phyloP scores from a whole-genome alignment of 2,329 filamentous ascomycete genomes.

The Botrytis galanthina region DNA sequence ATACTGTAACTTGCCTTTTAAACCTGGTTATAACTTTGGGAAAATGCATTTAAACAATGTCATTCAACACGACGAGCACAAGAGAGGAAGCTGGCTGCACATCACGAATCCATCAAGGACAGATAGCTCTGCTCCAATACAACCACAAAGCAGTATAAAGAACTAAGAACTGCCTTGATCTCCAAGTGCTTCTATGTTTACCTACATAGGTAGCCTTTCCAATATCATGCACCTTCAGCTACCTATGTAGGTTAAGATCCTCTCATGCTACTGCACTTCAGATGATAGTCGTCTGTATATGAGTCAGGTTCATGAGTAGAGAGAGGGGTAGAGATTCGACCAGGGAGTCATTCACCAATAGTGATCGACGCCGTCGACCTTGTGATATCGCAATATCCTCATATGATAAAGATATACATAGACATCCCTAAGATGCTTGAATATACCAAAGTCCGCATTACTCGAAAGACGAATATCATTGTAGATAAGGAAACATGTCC shows the following conservation, averaged over 20 bases:
- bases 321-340: background rate
- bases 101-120: background rate
- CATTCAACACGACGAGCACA: background rate
- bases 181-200: background rate
- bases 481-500: background rate
- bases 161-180: constrained; percentile 1
- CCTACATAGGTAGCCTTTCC: background rate
- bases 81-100: background rate
- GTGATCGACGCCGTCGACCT: background rate
- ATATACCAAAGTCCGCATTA: background rate
- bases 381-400: background rate
- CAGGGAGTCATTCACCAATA: background rate
- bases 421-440: no score
- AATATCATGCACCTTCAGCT: no score
- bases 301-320: background rate
- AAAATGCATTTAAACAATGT: background rate
- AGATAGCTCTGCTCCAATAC: background rate
- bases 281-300: background rate
- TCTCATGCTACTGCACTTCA: background rate
- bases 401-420: background rate
- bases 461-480: background rate
- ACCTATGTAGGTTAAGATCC: background rate
- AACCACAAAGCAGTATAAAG: background rate
- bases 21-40: background rate
- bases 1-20: background rate